Evolutionary conservation across 495 filamentous ascomycete species (phyloP), one percentile per base, ranked within the genome.

Genomic region (Talaromyces adpressus): DNA sequence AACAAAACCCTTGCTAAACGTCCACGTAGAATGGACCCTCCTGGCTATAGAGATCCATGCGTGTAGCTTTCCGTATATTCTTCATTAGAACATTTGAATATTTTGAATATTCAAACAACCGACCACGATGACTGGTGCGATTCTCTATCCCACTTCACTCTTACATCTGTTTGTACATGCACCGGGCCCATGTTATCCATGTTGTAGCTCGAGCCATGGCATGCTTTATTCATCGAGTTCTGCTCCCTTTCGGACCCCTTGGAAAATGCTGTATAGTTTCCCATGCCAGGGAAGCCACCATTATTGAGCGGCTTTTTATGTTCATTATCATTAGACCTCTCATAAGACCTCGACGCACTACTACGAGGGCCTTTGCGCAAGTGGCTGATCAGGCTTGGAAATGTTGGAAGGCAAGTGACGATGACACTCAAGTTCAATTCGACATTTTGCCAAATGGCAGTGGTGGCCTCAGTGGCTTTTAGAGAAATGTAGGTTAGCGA

Each of bases 291-390:
- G 18, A 51, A 51, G 47, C 47, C 47, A 51, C 47, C 47, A 18
- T 23, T 51, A 51, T 51, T 51, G 47, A 51, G 47, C 47, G 47
- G 47, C 47, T 41, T 51, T 51, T 51, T 51, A 51, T 51, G 47
- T 51, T 51, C 47, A 51, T 51, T 51, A 51, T 51, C 47, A 51
- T 51, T 51, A 51, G 47, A 51, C n/a, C n/a, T 51, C 47, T 51
- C 47, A 51, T 51, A 51, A 51, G 47, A 51, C 47, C 47, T 51
- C 47, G 47, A 51, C 47, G 47, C 47, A 51, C 18, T 51, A 51
- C 47, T 51, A 51, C 47, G 47, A 51, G 47, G 47, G 47, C 47
- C 47, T 51, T 51, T 51, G 47, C 47, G 47, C 47, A 51, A 51
- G 47, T 51, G 47, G 47, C 47, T 51, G 47, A 51, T 51, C n/a